phyloP scores from a whole-genome alignment of 1,284 basidiomycete genomes.

The Ustilago hordei region DNA sequence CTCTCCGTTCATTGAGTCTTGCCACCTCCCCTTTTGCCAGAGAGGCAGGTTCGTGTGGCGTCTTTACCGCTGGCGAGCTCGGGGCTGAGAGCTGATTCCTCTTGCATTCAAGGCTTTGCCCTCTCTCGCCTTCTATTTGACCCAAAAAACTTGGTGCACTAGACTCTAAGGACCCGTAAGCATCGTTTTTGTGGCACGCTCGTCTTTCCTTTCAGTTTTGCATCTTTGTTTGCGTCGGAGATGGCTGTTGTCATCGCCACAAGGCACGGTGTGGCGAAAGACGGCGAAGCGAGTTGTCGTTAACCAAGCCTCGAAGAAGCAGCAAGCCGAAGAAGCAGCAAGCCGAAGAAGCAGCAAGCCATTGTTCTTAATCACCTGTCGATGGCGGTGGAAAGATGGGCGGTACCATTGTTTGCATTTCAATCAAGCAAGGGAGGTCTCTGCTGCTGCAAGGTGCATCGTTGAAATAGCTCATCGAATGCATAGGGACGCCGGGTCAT shows the following conservation, averaged over 20 bases:
- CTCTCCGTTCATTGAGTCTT: background rate
- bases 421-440: no score
- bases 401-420: no score
- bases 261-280: background rate
- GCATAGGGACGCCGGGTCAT: background rate
- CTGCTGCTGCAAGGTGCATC: no score
- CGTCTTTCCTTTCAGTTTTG: background rate
- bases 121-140: background rate
- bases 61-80: background rate
- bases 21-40: background rate
- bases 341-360: no score
- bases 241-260: background rate
- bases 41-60: background rate
- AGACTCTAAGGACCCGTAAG: slow-evolving; percentile 19
- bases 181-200: slow-evolving; percentile 19
- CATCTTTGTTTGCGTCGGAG: background rate
- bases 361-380: no score
- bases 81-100: background rate
- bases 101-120: background rate
- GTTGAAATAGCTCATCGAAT: no score
- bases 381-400: no score
- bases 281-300: no score
- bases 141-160: background rate
- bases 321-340: no score
- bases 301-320: no score